phyloP scores from a whole-genome alignment of 2,329 filamentous ascomycete genomes.

The Colletotrichum sp. region DNA sequence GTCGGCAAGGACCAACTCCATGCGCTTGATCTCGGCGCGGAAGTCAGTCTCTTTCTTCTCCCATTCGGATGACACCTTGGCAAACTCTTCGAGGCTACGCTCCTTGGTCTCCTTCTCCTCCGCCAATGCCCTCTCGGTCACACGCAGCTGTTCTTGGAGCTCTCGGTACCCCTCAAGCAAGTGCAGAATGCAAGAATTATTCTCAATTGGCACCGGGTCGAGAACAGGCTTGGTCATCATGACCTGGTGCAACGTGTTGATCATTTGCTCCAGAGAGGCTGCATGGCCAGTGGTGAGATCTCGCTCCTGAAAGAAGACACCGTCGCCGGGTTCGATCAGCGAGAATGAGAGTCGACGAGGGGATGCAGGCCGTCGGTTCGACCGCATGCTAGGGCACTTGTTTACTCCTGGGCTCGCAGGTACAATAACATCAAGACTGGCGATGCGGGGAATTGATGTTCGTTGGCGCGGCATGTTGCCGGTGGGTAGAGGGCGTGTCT shows the following conservation, averaged over 20 bases:
- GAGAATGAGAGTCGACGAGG: not conserved
- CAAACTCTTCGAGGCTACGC: slow-evolving; percentile 35
- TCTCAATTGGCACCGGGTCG: slow-evolving; percentile 41
- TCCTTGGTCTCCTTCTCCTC: slow-evolving; percentile 23
- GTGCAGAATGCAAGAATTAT: slow-evolving; percentile 46
- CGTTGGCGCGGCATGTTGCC: not conserved
- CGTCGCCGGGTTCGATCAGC: not conserved
- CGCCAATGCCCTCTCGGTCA: slow-evolving; percentile 7
- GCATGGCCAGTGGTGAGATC: slow-evolving; percentile 38
- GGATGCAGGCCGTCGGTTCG: not conserved
- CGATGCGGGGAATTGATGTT: not conserved
- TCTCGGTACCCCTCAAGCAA: slow-evolving; percentile 40
- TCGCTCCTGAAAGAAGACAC: not conserved
- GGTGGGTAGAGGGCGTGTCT: not conserved
- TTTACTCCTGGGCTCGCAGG: not conserved
- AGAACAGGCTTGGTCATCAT: slow-evolving; percentile 43
- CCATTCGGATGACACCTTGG: slow-evolving; percentile 41
- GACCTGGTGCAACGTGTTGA: slow-evolving; percentile 45
- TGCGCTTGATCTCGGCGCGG: slow-evolving; percentile 42
- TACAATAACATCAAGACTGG: not conserved
- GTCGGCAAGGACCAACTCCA: slow-evolving; percentile 40
- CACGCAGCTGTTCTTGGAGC: slow-evolving; percentile 27
- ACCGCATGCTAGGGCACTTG: not conserved
- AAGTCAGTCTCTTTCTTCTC: slow-evolving; percentile 40
- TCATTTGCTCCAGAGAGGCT: slow-evolving; percentile 49